These are phyloP conservation scores for Venustampulla echinocandica DNA, from an alignment of 495 filamentous ascomycete species.

Conservation along the genomic window DNA sequence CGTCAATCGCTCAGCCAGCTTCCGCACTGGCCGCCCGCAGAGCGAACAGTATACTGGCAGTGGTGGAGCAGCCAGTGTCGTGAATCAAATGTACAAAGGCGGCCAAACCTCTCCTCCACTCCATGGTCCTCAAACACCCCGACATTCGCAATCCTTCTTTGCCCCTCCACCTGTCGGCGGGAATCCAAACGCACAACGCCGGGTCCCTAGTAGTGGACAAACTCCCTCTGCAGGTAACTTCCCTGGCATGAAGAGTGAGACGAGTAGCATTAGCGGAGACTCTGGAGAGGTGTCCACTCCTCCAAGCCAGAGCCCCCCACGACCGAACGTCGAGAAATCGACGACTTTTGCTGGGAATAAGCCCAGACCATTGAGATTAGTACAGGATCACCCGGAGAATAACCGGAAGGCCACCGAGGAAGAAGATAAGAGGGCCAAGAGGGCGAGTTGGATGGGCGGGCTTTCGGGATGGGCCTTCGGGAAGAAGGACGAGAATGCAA, in stretches of 20 bases:
- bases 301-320: constrained; percentile 40
- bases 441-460: constrained; percentile 50
- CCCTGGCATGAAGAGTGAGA: constrained; percentile 46
- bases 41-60: constrained; percentile 61
- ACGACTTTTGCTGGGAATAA: constrained; percentile 61
- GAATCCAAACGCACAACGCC: constrained; percentile 21
- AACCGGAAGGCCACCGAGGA: constrained; percentile 22
- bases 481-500: constrained; percentile 13
- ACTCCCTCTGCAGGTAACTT: constrained; percentile 44
- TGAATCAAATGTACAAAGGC: constrained; percentile 78
- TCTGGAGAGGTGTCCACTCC: constrained; percentile 47
- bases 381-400: constrained; percentile 49
- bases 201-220: constrained; percentile 27
- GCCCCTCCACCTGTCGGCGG: constrained; percentile 26
- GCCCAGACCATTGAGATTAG: constrained; percentile 75
- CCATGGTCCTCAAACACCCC: constrained; percentile 37
- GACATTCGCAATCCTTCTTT: constrained; percentile 39
- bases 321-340: constrained; percentile 48
- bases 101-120: constrained; percentile 48
- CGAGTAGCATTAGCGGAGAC: constrained; percentile 55
- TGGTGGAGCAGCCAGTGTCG: constrained; percentile 54
- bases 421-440: constrained; percentile 34
- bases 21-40: constrained; percentile 50
- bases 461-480: constrained; percentile 37
- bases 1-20: constrained; percentile 55